Base-by-base conservation (phyloP, 352 stramenopile genomes). In the Pythium oligandrum region DNA sequence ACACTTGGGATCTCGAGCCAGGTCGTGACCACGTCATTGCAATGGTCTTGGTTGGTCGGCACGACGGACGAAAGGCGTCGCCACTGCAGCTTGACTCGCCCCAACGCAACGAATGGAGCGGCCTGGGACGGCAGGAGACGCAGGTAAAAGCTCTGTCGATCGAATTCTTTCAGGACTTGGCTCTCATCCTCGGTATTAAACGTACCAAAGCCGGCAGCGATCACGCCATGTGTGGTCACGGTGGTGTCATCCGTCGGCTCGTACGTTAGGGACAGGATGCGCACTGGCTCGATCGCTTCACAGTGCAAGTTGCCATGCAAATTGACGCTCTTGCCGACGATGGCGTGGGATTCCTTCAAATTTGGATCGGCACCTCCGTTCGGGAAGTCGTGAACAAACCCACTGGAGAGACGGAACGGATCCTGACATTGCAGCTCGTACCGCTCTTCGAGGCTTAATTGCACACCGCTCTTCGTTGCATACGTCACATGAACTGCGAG, bases 331-430 rank as follows among this genome's bases (percentile, higher is more conserved):
- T 87, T 88, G 2, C 83, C 81, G 1, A 92, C 78, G 42, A 84
- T 70, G 1, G 77, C 77, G 36, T 78, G 76, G 1, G 67, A 78
- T 10, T 80, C 67, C 46, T 77, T 81, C 0, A 67, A 48, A 9
- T 48, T 40, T 12, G 62, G 31, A 3, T 68, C 61, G 11, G 63
- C 68, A 10, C 69, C 59, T 12, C 74, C 68, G 31, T 75, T 80
- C 5, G 81, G 70, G 44, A 81, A 89, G 37, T 91, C 81, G 44
- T 89, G 73, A 40, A 87, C 68, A 38, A 91, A 72, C 1, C 64
- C 66, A 34, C 70, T 77, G 38, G 57, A 65, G 46, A 91, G 66
- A 3, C 47, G 44, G 52, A 92, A 89, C 40, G 82, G 77, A 48
- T 88, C 66, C 26, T 73, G 66, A 46, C 82, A 92, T 4, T 66